These are phyloP conservation scores for Dictyostelium discoideum DNA, from an alignment of 78 protist genomes.

Conservation along the genomic window dicty_2.7 NC_007088.5:5569001-5569500, in stretches of 20 bases:
- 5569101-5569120: not conserved
- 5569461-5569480: conserved; percentile 26
- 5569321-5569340: not conserved
- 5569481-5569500: not conserved
- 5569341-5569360: not conserved
- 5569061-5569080: not conserved
- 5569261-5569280: no score
- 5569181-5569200: not conserved
- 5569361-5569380: not conserved
- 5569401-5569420: not conserved
- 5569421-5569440: not conserved
- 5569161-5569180: not conserved
- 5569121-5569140: not conserved
- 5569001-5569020: not conserved
- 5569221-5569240: no score
- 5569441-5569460: not conserved
- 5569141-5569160: not conserved
- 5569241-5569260: not conserved
- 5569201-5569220: not conserved
- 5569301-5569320: not conserved
- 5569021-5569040: conserved; percentile 35
- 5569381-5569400: conserved; percentile 36
- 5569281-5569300: no score
- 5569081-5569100: not conserved
- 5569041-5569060: conserved; percentile 27